Evolutionary conservation across 495 filamentous ascomycete species (phyloP), one percentile per base, ranked within the genome.

Genomic region (Podospora fimiseda): DNA sequence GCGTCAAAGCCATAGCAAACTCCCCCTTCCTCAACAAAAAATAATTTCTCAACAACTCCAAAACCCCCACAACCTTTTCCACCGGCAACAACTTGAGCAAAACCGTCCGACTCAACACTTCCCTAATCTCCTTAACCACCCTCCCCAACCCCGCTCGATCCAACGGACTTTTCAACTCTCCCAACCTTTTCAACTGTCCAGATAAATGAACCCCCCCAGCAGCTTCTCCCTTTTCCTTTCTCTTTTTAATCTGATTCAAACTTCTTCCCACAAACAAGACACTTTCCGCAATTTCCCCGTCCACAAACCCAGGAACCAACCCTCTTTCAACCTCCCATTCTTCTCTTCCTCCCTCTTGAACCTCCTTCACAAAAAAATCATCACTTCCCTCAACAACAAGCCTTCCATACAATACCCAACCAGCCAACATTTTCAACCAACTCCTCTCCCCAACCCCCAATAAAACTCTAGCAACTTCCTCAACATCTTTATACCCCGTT

Each of bases 221-320:
- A 19, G 83, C 78, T 6, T 79, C 70, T 24, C 75, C 75, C 11
- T 70, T 69, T 19, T 72, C 70, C 4, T 61, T 64, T 57, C 71
- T 75, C 16, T 65, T 72, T 33, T 86, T 74, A 40, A 95, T 86
- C 51, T 93, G 86, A 52, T 93, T 89, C 39, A 96, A 71, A 0
- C 88, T 92, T 53, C 86, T 86, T 1, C 93, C 93, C 54, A 98
- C 88, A 64, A 96, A 96, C 2, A 96, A 64, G 60, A 96, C 87
- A 8, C 90, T 95, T 8, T 79, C 75, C 21, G 89, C 91, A 2
- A 90, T 87, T 13, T 82, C 70, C 2, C 76, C 59, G 5, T 86
- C 81, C 9, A 96, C 90, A 59, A 95, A 95, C 16, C 76, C 78
- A 1, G 93, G 93, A 9, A 92, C 67, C 19, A 93, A 67, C 2